Evolutionary conservation across 1,139 yeast genomes (phyloP), one percentile per base, ranked within the genome.

Genomic region (Geotrichum fermentans): DNA sequence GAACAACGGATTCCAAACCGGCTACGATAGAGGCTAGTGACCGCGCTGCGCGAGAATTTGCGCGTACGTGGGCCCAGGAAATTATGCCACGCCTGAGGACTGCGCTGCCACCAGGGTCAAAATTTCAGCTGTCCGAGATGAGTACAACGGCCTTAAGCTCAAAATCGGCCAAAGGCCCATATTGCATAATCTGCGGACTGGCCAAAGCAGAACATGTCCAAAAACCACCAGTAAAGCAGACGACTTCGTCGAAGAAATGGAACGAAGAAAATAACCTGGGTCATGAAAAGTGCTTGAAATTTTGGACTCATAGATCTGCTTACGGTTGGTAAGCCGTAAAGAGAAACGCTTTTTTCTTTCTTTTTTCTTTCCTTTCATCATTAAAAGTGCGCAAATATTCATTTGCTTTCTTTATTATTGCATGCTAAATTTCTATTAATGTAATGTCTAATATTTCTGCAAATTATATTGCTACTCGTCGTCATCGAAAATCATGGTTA

Each of bases 1-100:
- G 50, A 14, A 30, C 34, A 22, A 42, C 35, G 41, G 48, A 53
- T 43, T 55, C 56, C 40, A 55, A 56, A 7, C 52, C 42, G 55
- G 54, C 53, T 14, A 51, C 51, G 29, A 54, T 52, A 16, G 20
- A 40, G 11, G 36, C 45, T 3, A 35, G 46, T 17, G 53, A 50
- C 26, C 47, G 50, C 16, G 40, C 45, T 18, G 44, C 53, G 2
- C 40, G 53, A 5, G 53, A 50, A 33, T 37, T 41, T 32, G 42
- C 32, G 8, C 32, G 53, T 8, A 14, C 39, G 4, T 50, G 47
- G 49, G 38, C 48, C 2, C 37, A 40, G 18, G 53, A 50, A 32
- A 36, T 50, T 16, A 44, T 45, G 14, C 53, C 53, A 2, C 47
- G 53, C 13, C 40, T 51, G 22, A 35, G 51, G 2, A 45, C 53